Percentiles rank a stretch among this genome's conserved stretches.
phyloP scores from a whole-genome alignment of 2,329 filamentous ascomycete species.

The Phoma sp. region DNA sequence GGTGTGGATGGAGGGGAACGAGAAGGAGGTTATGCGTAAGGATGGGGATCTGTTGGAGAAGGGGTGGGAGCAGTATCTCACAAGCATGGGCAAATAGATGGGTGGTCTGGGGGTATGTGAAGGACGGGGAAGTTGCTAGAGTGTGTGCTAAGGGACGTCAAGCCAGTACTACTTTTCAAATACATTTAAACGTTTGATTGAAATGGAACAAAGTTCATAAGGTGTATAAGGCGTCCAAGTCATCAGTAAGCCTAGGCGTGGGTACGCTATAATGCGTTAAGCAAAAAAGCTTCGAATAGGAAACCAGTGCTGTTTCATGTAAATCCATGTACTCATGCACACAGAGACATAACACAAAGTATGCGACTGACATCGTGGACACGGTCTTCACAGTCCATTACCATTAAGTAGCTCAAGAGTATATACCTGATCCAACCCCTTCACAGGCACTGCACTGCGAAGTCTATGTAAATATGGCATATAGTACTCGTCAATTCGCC shows the following conservation, averaged over 20 bases:
- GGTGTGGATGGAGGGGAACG: conserved; percentile 68
- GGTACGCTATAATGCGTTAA: too few species aligned
- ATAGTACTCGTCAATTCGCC: conserved; percentile 35
- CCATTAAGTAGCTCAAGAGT: conserved; percentile 44
- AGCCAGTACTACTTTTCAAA: neutral
- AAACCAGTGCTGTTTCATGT: neutral
- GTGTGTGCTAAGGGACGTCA: neutral
- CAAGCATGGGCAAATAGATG: conserved; percentile 45
- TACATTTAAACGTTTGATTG: neutral
- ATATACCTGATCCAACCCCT: conserved; percentile 29
- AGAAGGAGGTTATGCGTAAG: conserved; percentile 70
- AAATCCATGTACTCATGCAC: neutral
- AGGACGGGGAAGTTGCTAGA: neutral
- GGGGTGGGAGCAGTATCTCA: conserved; percentile 65
- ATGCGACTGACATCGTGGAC: neutral
- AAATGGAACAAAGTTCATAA: too few species aligned
- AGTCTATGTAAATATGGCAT: conserved; percentile 43
- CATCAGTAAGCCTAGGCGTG: too few species aligned
- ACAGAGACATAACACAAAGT: neutral
- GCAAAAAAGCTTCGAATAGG: neutral
- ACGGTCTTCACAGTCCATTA: conserved; percentile 31
- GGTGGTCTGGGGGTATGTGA: neutral
- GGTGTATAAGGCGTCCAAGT: too few species aligned
- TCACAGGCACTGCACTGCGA: conserved; percentile 27
- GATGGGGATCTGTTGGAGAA: conserved; percentile 63